Evolutionary conservation across 768 basidiomycete species (phyloP).

Genomic region (Leucosporidium yakuticum): DNA sequence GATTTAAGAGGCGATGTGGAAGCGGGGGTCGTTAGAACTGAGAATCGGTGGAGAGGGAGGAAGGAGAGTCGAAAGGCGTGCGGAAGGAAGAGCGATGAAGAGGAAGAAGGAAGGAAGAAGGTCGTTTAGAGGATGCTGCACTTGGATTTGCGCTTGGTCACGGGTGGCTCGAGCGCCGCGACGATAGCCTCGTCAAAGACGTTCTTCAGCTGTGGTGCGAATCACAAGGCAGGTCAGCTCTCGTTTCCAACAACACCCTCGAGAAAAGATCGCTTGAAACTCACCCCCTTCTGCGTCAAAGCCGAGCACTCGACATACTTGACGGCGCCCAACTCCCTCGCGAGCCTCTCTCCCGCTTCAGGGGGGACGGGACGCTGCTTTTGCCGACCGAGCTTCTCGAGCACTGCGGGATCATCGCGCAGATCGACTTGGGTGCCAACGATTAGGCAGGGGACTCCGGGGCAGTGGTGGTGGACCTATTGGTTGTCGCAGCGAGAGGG

Average conservation of each 20-base stretch:
- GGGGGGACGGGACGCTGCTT: constrained; percentile 86
- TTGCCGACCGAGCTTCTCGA: constrained; percentile 91
- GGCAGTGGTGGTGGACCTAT: constrained; percentile 92
- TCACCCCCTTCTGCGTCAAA: constrained; percentile 85
- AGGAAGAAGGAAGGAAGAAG: background rate
- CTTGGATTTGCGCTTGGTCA: constrained; percentile 69
- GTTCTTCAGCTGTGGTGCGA: constrained; percentile 66
- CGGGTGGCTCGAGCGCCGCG: constrained; percentile 94
- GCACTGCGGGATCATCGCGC: constrained; percentile 83
- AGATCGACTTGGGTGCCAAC: constrained; percentile 98
- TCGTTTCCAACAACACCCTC: too few relatives aligned
- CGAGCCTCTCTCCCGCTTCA: constrained; percentile 88
- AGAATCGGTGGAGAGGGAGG: background rate
- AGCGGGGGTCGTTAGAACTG: background rate
- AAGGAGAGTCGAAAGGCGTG: too few relatives aligned
- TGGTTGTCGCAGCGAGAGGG: background rate
- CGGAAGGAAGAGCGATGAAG: background rate
- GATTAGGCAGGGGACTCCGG: constrained; percentile 96
- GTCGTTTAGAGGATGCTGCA: constrained; percentile 73
- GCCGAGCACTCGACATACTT: constrained; percentile 99
- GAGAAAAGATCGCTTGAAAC: background rate
- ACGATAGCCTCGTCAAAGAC: constrained; percentile 99
- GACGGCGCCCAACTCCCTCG: constrained; percentile 94
- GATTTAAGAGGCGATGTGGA: too few relatives aligned
- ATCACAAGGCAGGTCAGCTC: constrained; percentile 3